Conservation (phyloP, 2,329 filamentous ascomycete species). For the Nigrospora sphaerica region DNA sequence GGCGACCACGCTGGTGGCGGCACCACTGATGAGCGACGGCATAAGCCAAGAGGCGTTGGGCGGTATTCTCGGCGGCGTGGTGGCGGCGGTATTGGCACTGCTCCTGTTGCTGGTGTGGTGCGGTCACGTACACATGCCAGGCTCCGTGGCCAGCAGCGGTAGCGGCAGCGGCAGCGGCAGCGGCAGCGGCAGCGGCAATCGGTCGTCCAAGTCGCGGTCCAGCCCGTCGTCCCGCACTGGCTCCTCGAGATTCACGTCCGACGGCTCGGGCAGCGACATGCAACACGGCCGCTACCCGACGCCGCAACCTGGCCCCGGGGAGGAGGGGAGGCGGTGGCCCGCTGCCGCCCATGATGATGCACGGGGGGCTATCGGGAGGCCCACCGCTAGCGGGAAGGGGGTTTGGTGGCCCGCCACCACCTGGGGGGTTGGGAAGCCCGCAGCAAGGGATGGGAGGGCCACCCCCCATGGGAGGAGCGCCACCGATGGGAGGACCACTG, state of each 20-base stretch:
- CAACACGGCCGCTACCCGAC: not conserved
- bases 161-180: not conserved
- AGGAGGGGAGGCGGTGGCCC: not conserved
- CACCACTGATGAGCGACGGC: not conserved
- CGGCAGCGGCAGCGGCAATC: not conserved
- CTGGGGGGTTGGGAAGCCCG: not conserved
- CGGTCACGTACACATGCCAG: not conserved
- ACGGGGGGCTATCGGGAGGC: not conserved
- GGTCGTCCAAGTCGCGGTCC: not conserved
- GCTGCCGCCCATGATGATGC: not conserved
- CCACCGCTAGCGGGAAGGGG: not conserved
- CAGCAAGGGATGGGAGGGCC: not conserved
- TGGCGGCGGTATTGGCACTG: conserved; percentile 2
- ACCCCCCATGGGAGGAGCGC: conserved; percentile 9
- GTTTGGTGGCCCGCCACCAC: not conserved
- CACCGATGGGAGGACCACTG: conserved; percentile 4
- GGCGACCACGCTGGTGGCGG: not conserved
- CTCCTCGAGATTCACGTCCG: not conserved
- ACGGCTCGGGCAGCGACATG: not conserved
- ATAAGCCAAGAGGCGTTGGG: conserved; percentile 5
- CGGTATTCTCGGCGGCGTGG: conserved; percentile 5
- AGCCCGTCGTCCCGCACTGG: not conserved
- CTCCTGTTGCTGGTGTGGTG: conserved; percentile 1
- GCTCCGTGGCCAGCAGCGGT: not conserved
- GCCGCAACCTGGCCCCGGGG: not conserved